A percentile compares a stretch with the other conserved stretches of the same genome.
Conservation (phyloP, 2,329 filamentous ascomycete genomes). For the Aspergillus piperis region DNA sequence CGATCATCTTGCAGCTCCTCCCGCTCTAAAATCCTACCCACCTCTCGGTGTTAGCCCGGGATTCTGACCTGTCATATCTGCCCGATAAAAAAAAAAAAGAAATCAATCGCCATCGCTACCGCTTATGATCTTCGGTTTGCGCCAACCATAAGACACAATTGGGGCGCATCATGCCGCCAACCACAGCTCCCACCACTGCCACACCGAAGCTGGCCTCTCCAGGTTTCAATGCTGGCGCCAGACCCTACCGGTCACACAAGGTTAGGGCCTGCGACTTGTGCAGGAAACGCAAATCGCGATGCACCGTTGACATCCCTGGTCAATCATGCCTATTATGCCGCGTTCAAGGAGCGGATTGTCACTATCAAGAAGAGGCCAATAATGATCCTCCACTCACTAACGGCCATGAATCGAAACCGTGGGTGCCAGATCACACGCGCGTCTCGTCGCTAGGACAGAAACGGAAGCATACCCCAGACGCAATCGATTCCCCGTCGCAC, state of each 20-base stretch:
- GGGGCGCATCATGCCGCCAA: constrained; percentile 36
- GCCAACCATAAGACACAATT: neutral
- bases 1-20: neutral
- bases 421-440: constrained; percentile 31
- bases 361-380: constrained; percentile 50
- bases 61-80: neutral
- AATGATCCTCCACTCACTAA: constrained; percentile 29
- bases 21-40: neutral
- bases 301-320: constrained; percentile 58
- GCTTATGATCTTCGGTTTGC: neutral
- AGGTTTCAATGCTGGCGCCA: constrained; percentile 45
- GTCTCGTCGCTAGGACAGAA: constrained; percentile 33
- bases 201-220: constrained; percentile 37
- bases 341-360: constrained; percentile 59
- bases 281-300: constrained; percentile 62
- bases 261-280: constrained; percentile 63
- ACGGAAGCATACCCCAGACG: constrained; percentile 39
- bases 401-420: constrained; percentile 30
- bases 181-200: constrained; percentile 32
- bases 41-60: neutral
- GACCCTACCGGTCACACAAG: constrained; percentile 64
- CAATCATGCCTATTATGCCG: constrained; percentile 60
- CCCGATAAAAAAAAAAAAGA: neutral
- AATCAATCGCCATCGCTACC: neutral
- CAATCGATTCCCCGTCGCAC: constrained; percentile 23